Base-by-base conservation (phyloP, 768 basidiomycete genomes). In the Tricholoma furcatifolium region DNA sequence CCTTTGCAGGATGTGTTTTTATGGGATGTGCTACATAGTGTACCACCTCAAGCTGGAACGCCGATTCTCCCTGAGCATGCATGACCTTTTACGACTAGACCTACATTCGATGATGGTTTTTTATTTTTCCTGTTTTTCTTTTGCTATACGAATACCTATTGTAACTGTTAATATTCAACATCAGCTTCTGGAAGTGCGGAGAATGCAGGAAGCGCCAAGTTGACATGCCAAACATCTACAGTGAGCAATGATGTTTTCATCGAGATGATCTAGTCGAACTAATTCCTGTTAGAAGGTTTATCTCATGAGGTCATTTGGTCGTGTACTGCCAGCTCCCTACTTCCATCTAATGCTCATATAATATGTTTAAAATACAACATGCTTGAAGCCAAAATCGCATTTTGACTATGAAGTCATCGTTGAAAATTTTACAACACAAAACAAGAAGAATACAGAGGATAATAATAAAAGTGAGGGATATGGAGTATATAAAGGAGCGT, bases 361-460 rank as follows among this genome's bases (percentile, higher is more conserved):
- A 18, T n/a, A 43, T 24, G 24, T 8, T n/a, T 15, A 31, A 14
- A 53, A 53, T 54, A 54, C 50, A 35, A n/a, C n/a, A n/a, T n/a
- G n/a, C n/a, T n/a, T n/a, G n/a, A n/a, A n/a, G n/a, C n/a, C n/a
- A n/a, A n/a, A n/a, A n/a, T n/a, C 15, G 12, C 8, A 14, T 24
- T 53, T 47, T 50, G 41, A 27, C 27, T 7, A 27, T 27, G 27
- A 7, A 4, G 27, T 27, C 27, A 7, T 27, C 7, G n/a, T n/a
- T n/a, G n/a, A n/a, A 27, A 27, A 27, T 27, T 27, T 32, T 44
- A 46, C 46, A 51, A 58, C 15, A 47, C 27, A 34, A 51, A 49
- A 31, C 41, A 15, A 21, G 17, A 38, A 38, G 24, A 31, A 53
- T 53, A 44, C 49, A 50, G 11, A 44, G 43, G 27, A 4, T 27